Conservation (phyloP, 345 rosid species). For the Aethionema arabicum region DNA sequence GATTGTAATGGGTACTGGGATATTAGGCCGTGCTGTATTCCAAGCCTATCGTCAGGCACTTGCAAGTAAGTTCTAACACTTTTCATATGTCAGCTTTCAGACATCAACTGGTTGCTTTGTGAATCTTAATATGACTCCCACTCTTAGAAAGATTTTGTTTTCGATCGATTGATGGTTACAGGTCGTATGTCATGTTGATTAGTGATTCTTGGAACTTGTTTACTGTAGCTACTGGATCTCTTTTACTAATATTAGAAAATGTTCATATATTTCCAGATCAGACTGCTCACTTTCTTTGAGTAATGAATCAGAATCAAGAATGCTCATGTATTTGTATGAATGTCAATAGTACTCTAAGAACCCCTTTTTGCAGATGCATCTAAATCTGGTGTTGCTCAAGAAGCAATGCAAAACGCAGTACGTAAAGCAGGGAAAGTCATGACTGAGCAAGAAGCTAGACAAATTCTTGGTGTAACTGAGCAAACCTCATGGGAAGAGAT, state of each 20-base stretch:
- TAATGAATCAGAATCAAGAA: background rate
- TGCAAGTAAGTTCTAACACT: slow-evolving; percentile 49
- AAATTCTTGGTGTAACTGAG: slow-evolving; percentile 79
- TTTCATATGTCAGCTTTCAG: background rate
- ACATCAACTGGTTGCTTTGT: slow-evolving; percentile 13
- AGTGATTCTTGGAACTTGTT: slow-evolving; percentile 4
- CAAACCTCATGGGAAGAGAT: slow-evolving; percentile 81
- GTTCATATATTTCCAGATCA: background rate
- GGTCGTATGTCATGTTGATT: background rate
- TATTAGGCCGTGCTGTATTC: slow-evolving; percentile 70
- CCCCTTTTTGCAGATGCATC: slow-evolving; percentile 63
- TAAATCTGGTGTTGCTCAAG: slow-evolving; percentile 78
- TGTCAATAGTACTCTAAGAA: slow-evolving; percentile 1
- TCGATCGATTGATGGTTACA: background rate
- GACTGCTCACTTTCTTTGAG: background rate
- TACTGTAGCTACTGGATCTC: background rate
- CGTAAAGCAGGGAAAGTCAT: slow-evolving; percentile 68
- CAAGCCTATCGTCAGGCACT: slow-evolving; percentile 98
- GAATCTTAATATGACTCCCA: slow-evolving; percentile 1
- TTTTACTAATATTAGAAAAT: background rate
- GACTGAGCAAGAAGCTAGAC: slow-evolving; percentile 83
- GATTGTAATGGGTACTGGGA: slow-evolving; percentile 76
- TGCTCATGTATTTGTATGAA: background rate
- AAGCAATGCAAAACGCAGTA: slow-evolving; percentile 61
- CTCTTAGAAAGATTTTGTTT: slow-evolving; percentile 4